Evolutionary conservation across 2,329 filamentous ascomycete species (phyloP), one percentile per base, ranked within the genome.

Genomic region (Drechslerella dactyloides): DNA sequence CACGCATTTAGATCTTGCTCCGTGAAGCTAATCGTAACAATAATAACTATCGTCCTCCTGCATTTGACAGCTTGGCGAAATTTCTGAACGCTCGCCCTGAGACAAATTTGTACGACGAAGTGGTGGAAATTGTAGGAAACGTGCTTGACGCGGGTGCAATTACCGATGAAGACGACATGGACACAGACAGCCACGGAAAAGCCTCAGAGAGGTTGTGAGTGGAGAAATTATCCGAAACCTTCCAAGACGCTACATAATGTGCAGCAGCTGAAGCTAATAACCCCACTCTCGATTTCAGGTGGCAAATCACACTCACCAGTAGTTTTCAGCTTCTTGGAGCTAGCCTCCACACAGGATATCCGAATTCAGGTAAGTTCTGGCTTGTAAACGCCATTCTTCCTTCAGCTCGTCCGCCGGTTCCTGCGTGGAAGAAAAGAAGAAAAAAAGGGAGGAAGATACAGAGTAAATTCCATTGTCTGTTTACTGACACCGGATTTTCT

Each of bases 21-120:
- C 86, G 93, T 65, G 94, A 99, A 83, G 92, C 92, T 7, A 97
- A 94, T 82, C 86, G 94, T 33, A 93, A 93, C 78, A 97, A 97
- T 77, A 85, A 87, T n/a, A 83, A 83, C 6, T 99, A 97, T 79
- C 86, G 90, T 13, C 88, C 89, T 19, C 84, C 90, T 79, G 90
- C 90, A 0, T 85, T 96, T 74, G 82, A 82, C 61, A 87, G 86
- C 35, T 82, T 97, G 3, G 92, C 90, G 77, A 84, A 86, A 61
- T 90, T 93, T 76, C 85, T 87, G n/a, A 84, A 85, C 40, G 85
- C 85, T 13, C 84, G 89, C 52, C 83, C 84, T 23, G 89, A 93
- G 76, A 77, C 91, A 15, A 86, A 92, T 75, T 82, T 96, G 79
- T 86, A 90, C 75, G 81, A 84, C 2, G 86, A 90, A 24, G 87